Conservation (phyloP, 2,329 filamentous ascomycete species). For the Capronia coronata region DNA sequence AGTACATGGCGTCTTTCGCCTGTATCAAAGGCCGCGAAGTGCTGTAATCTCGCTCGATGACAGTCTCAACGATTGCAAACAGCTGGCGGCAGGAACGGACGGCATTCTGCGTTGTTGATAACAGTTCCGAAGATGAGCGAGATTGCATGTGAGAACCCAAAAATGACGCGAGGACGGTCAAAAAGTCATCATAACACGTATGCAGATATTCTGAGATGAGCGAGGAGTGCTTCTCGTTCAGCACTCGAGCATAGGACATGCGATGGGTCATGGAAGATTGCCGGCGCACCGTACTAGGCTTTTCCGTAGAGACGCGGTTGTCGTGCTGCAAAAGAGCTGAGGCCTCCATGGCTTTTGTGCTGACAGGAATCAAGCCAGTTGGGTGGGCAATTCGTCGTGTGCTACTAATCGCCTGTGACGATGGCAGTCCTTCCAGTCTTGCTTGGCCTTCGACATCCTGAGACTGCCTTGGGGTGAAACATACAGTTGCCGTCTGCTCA, state of each 20-base stretch:
- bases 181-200: constrained; percentile 74
- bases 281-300: constrained; percentile 36
- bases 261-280: constrained; percentile 60
- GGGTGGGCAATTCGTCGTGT: constrained; percentile 6
- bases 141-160: constrained; percentile 90
- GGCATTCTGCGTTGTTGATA: constrained; percentile 74
- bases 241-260: constrained; percentile 66
- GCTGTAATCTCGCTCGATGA: constrained; percentile 69
- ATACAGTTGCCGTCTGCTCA: constrained; percentile 43
- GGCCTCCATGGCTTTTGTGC: constrained; percentile 3
- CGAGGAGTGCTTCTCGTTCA: constrained; percentile 57
- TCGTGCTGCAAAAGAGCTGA: constrained; percentile 5
- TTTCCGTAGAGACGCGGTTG: constrained; percentile 21
- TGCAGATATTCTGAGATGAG: constrained; percentile 78
- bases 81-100: constrained; percentile 74
- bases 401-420: constrained; percentile 8
- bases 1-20: constrained; percentile 69
- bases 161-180: constrained; percentile 87
- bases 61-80: constrained; percentile 70
- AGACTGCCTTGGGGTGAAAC: constrained; percentile 29
- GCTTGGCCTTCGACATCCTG: constrained; percentile 1
- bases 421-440: neutral
- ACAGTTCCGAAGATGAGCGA: constrained; percentile 77
- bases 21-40: constrained; percentile 60
- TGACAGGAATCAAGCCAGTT: constrained; percentile 5